phyloP scores from a whole-genome alignment of 73 alveolate genomes.

The Paramecium caudatum region DNA sequence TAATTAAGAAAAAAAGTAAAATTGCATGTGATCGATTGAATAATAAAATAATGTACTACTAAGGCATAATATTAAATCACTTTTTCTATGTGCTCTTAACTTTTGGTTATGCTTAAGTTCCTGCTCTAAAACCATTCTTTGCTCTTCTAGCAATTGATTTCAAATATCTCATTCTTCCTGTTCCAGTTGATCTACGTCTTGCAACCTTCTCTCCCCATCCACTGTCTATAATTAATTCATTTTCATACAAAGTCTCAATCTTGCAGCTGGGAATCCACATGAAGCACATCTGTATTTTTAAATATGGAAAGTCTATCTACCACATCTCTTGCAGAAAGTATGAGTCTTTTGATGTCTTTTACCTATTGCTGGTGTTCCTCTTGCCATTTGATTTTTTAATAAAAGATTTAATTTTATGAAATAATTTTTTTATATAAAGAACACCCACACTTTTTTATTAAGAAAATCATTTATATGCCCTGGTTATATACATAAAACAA shows the following conservation, averaged over 20 bases:
- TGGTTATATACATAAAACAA: conserved; percentile 32
- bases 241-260: conserved; percentile 84
- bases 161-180: conserved; percentile 93
- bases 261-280: conserved; percentile 84
- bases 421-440: conserved; percentile 19
- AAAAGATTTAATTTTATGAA: conserved; percentile 64
- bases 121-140: conserved; percentile 93
- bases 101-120: conserved; percentile 81
- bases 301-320: conserved; percentile 85
- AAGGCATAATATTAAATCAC: conserved; percentile 38
- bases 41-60: conserved; percentile 7
- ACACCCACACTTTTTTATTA: no score
- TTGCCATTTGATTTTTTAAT: conserved; percentile 80
- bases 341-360: conserved; percentile 86
- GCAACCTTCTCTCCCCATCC: conserved; percentile 86
- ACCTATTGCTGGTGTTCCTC: conserved; percentile 91
- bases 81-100: conserved; percentile 61
- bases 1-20: neutral
- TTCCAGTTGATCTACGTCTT: conserved; percentile 86
- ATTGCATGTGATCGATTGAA: neutral
- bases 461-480: no score
- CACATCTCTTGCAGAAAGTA: conserved; percentile 90
- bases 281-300: conserved; percentile 86
- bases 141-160: conserved; percentile 89
- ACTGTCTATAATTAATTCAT: conserved; percentile 79